A percentile compares a stretch with the other conserved stretches of the same genome.
These are phyloP conservation scores for Cucurbita pepo DNA, from an alignment of 306 rosid genomes.

Conservation along the genomic window DNA sequence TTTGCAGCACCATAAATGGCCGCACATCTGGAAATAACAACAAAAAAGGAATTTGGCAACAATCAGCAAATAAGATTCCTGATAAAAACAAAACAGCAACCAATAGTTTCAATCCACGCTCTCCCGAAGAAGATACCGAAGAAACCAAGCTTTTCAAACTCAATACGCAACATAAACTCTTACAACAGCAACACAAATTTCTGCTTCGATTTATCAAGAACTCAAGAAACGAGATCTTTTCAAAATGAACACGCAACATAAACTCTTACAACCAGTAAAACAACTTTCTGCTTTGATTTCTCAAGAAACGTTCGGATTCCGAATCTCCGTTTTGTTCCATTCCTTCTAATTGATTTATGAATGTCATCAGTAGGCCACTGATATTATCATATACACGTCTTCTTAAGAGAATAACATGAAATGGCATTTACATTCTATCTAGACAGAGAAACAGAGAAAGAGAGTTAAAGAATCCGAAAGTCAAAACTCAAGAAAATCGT, in stretches of 20 bases:
- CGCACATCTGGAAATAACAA: background rate
- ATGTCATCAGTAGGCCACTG: background rate
- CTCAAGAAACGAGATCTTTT: background rate
- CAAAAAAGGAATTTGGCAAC: background rate
- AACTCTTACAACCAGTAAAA: background rate
- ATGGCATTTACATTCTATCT: background rate
- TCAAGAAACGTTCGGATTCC: background rate
- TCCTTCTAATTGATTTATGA: background rate
- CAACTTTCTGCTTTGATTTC: background rate
- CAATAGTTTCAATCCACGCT: background rate
- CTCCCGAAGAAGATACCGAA: background rate
- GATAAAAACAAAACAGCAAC: background rate
- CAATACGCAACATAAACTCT: background rate
- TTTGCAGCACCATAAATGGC: background rate
- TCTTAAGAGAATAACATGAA: background rate
- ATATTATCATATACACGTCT: background rate
- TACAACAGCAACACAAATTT: background rate
- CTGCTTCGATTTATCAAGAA: background rate
- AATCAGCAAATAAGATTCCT: background rate
- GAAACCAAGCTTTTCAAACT: background rate
- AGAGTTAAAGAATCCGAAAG: background rate
- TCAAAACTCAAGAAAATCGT: background rate
- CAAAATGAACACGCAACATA: background rate
- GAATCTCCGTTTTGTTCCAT: background rate
- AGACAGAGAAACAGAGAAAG: background rate